These are phyloP conservation scores for Dendrobium officinale DNA, from an alignment of 106 monocot species.

Conservation along the genomic window DNA sequence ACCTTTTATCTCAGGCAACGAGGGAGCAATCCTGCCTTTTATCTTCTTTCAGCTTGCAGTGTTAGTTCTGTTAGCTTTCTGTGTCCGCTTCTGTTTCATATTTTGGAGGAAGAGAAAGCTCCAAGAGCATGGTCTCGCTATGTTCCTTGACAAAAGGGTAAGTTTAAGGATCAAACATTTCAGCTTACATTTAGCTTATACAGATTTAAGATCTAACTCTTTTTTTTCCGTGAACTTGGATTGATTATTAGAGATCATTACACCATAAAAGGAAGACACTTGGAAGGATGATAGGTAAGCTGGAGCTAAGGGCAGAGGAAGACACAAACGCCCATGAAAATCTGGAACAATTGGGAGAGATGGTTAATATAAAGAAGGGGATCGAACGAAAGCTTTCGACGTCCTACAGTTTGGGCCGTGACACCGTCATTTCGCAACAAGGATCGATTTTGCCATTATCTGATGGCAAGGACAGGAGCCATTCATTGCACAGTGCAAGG, in stretches of 20 bases:
- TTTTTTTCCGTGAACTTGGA: neutral
- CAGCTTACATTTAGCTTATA: neutral
- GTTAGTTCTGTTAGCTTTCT: slow-evolving; percentile 28
- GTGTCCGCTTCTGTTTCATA: slow-evolving; percentile 62
- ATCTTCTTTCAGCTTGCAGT: slow-evolving; percentile 53
- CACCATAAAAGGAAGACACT: slow-evolving; percentile 46
- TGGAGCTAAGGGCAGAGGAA: slow-evolving; percentile 39
- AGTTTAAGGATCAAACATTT: slow-evolving; percentile 5
- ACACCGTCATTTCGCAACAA: slow-evolving; percentile 11
- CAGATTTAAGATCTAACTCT: neutral
- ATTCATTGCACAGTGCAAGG: slow-evolving; percentile 51
- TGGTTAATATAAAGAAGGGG: slow-evolving; percentile 50
- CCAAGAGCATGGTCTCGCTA: slow-evolving; percentile 47
- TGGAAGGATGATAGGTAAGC: slow-evolving; percentile 47
- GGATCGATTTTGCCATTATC: slow-evolving; percentile 44
- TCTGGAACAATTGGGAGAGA: slow-evolving; percentile 50
- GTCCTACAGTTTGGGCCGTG: slow-evolving; percentile 75
- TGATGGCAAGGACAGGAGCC: slow-evolving; percentile 47
- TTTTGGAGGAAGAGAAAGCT: slow-evolving; percentile 92
- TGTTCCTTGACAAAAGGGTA: slow-evolving; percentile 79
- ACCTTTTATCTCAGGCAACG: slow-evolving; percentile 28
- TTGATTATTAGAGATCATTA: slow-evolving; percentile 48
- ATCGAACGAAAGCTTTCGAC: slow-evolving; percentile 58
- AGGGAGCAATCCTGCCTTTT: slow-evolving; percentile 35
- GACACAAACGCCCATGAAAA: slow-evolving; percentile 30